These are phyloP conservation scores for Colletotrichum tofieldiae DNA, from an alignment of 2,329 filamentous ascomycete species.

Conservation along the genomic window DNA sequence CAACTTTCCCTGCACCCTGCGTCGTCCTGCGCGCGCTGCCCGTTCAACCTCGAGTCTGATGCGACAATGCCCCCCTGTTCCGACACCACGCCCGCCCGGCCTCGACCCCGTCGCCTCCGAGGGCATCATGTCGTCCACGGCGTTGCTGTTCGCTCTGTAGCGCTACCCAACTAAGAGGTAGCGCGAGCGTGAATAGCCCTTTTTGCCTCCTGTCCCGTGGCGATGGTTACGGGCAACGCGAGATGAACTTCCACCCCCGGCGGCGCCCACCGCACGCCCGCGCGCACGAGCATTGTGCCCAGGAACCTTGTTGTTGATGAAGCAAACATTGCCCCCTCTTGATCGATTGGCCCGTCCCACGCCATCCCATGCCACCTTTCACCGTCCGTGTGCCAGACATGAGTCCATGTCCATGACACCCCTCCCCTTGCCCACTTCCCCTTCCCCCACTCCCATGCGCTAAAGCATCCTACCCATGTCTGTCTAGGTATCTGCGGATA, in stretches of 20 bases:
- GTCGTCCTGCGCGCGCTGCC: slow-evolving; percentile 2
- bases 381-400: slow-evolving; percentile 16
- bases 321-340: not conserved
- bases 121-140: not conserved
- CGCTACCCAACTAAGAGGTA: not conserved
- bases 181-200: not conserved
- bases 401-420: slow-evolving; percentile 37
- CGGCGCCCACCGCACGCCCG: slow-evolving; percentile 2
- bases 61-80: not conserved
- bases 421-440: slow-evolving; percentile 1
- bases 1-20: slow-evolving; percentile 6
- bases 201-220: slow-evolving; percentile 37
- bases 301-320: slow-evolving; percentile 33
- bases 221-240: slow-evolving; percentile 23
- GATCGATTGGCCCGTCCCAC: slow-evolving; percentile 14
- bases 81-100: not conserved
- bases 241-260: slow-evolving; percentile 6
- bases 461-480: slow-evolving; percentile 26
- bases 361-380: slow-evolving; percentile 14
- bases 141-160: slow-evolving; percentile 1
- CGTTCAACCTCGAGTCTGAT: not conserved
- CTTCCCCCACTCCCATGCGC: slow-evolving; percentile 28
- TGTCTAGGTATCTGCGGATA: slow-evolving; percentile 34
- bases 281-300: slow-evolving; percentile 6
- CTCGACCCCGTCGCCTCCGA: not conserved